Base-by-base conservation (phyloP, 495 filamentous ascomycete genomes). In the Entonaema liquescens region DNA sequence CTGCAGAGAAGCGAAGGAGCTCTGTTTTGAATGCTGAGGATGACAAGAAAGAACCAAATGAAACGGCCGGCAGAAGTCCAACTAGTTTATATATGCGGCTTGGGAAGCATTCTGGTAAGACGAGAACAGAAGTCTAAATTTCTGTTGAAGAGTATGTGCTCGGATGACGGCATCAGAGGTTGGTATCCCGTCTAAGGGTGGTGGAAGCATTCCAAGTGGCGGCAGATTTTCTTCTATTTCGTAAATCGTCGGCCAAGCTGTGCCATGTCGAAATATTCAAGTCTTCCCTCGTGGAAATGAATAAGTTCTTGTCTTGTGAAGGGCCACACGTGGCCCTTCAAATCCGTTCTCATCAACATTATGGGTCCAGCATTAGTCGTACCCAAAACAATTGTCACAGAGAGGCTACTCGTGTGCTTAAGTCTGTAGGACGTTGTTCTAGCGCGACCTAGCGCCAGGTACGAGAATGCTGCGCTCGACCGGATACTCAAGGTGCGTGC, bases 151-250 rank as follows among this genome's bases (percentile, higher is more conserved):
- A 8, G 44, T 31, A 50, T 47, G 23, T 42, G 15, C 28, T 49
- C 9, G 7, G 7, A 12, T 15, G 12, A 12, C 17, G 15, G 36
- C n/a, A 50, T 23, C 23, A 40, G 29, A 50, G 17, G 55, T 33
- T 33, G 36, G 31, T 25, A 60, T 59, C 49, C n/a, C 44, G 21
- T 33, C 29, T n/a, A 29, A 26, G 50, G 38, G 36, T 42, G 38
- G 17, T 15, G 21, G 55, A 65, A 57, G 57, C 65, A 72, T 72
- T 72, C 70, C 65, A 68, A 31, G 33, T 38, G 40, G 47, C 50
- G 70, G 70, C 60, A 61, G 33, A 17, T 17, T 42, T 15, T 42
- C 40, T 33, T 28, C 28, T 61, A 12, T 36, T 42, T 40, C 33
- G n/a, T 44, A 8, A n/a, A 3, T 52, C 13, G 35, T n/a, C 35